phyloP scores from a whole-genome alignment of 306 rosid species.

The Lathyrus tuberosus region DNA sequence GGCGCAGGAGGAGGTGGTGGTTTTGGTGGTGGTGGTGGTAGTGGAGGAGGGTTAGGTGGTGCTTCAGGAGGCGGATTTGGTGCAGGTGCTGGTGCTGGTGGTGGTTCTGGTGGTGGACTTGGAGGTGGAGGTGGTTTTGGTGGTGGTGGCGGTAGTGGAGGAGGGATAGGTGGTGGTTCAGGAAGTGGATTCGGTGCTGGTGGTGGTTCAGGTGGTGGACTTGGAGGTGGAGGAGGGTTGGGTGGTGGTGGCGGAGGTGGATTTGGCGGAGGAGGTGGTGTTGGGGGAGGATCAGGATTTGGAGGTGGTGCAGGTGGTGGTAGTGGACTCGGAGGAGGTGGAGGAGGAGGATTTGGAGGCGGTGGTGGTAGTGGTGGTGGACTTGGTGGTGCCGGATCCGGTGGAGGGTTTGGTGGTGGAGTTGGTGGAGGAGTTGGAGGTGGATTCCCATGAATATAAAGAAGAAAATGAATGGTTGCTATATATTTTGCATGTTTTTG shows the following conservation, averaged over 20 bases:
- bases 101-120: slow-evolving; percentile 8
- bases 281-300: slow-evolving; percentile 44
- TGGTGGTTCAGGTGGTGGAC: too few species aligned
- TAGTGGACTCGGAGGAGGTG: slow-evolving; percentile 45
- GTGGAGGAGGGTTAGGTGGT: slow-evolving; percentile 48
- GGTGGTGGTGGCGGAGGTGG: slow-evolving; percentile 55
- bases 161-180: slow-evolving; percentile 28
- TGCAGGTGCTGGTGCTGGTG: too few species aligned
- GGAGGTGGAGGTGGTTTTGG: slow-evolving; percentile 17
- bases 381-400: slow-evolving; percentile 57
- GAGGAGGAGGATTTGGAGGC: slow-evolving; percentile 50
- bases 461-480: background rate
- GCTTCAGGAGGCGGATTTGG: background rate
- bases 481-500: slow-evolving; percentile 12
- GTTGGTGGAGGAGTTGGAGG: slow-evolving; percentile 40
- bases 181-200: slow-evolving; percentile 41
- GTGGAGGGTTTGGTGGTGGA: slow-evolving; percentile 59
- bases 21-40: slow-evolving; percentile 47
- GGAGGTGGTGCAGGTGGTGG: background rate
- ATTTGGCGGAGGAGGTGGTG: slow-evolving; percentile 48
- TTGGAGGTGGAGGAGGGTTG: background rate
- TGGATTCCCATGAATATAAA: slow-evolving; percentile 50
- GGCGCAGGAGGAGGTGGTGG: slow-evolving; percentile 68
- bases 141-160: slow-evolving; percentile 42
- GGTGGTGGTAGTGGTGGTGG: slow-evolving; percentile 38